Conservation (phyloP, 1,284 basidiomycete species). For the Athelia psychrophila region DNA sequence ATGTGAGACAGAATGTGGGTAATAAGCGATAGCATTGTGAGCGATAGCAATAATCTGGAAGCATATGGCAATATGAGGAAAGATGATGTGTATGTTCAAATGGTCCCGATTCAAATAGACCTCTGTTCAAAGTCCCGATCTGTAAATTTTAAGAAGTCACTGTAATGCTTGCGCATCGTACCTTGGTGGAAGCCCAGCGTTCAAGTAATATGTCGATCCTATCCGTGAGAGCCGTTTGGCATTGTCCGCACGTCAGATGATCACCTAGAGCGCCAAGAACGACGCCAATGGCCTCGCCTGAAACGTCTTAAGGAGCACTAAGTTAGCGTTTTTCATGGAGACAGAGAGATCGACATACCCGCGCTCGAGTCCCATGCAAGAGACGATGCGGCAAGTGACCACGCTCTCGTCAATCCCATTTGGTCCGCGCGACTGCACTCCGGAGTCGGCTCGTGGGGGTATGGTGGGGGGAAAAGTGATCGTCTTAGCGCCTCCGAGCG, state of each 20-base stretch:
- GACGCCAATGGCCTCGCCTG: neutral
- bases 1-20: too few relatives aligned
- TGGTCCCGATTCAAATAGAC: too few relatives aligned
- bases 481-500: constrained; percentile 19
- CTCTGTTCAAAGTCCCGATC: too few relatives aligned
- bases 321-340: neutral
- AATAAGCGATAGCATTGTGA: too few relatives aligned
- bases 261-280: neutral
- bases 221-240: neutral
- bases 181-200: neutral
- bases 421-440: constrained; percentile 7
- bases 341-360: neutral
- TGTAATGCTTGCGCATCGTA: neutral
- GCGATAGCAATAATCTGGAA: too few relatives aligned
- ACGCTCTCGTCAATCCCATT: constrained; percentile 10
- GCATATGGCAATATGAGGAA: too few relatives aligned
- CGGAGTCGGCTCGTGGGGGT: constrained; percentile 11
- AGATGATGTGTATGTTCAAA: too few relatives aligned
- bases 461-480: constrained; percentile 15
- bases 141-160: too few relatives aligned
- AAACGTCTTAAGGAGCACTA: neutral
- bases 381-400: constrained; percentile 12
- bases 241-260: neutral
- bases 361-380: constrained; percentile 12
- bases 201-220: neutral